Percentiles rank a stretch among this genome's conserved stretches.
phyloP scores from a whole-genome alignment of 2,329 filamentous ascomycete species.

The Aspergillus calidoustus region DNA sequence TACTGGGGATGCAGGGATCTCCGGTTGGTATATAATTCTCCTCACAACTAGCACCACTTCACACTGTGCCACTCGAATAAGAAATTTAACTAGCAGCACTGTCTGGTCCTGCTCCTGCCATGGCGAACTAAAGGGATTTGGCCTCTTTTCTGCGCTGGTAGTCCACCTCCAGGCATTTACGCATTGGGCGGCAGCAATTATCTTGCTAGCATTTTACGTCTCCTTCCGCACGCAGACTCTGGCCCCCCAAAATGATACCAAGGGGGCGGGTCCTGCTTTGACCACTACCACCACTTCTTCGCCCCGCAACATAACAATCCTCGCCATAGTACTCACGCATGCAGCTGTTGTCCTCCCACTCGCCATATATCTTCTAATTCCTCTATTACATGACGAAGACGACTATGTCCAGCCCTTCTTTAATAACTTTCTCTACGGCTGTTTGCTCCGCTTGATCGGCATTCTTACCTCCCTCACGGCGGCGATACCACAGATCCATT shows the following conservation, averaged over 20 bases:
- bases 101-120: no score
- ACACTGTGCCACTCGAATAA: no score
- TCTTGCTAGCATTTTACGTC: not conserved
- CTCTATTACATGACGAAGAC: not conserved
- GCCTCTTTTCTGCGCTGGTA: no score
- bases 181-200: no score
- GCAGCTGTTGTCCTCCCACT: constrained; percentile 1
- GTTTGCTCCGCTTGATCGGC: not conserved
- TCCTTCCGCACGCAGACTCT: not conserved
- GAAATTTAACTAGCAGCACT: no score
- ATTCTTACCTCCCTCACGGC: constrained; percentile 1
- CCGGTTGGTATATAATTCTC: no score
- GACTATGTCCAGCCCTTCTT: not conserved
- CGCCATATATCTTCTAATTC: not conserved
- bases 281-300: not conserved
- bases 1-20: no score
- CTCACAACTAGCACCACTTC: no score
- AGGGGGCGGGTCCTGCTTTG: not conserved
- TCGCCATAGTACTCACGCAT: constrained; percentile 1
- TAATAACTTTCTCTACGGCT: not conserved
- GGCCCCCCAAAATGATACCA: not conserved
- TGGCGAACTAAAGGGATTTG: no score
- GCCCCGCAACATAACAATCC: not conserved
- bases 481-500: constrained; percentile 3
- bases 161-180: no score